A percentile compares a stretch with the other conserved stretches of the same genome.
These are phyloP conservation scores for Fomitopsis palustris DNA, from an alignment of 1,284 basidiomycete species.

Conservation along the genomic window DNA sequence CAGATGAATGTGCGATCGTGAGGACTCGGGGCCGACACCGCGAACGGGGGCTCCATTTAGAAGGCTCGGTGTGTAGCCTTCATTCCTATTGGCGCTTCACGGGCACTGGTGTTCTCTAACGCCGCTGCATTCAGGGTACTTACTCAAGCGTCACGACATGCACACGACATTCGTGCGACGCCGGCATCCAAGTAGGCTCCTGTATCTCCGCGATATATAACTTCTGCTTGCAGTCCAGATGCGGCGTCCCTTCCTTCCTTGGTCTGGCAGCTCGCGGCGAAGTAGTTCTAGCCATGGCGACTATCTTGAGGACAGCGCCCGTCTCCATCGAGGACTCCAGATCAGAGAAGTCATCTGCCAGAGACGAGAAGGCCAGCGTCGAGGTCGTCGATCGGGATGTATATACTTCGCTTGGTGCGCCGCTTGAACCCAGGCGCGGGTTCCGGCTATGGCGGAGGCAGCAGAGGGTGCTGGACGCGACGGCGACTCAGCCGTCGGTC, in stretches of 20 bases:
- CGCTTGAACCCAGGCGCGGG: constrained; percentile 14
- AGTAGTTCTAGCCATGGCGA: not conserved
- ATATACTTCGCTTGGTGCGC: constrained; percentile 20
- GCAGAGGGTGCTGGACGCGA: constrained; percentile 25
- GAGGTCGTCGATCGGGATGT: constrained; percentile 10
- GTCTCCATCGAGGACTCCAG: not conserved
- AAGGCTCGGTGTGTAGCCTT: not conserved
- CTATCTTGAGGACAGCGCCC: not conserved
- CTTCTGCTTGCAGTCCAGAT: not conserved
- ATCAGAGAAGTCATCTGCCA: not conserved
- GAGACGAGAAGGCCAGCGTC: not conserved
- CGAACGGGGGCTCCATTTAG: no score
- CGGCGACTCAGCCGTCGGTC: constrained; percentile 32
- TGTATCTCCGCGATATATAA: not conserved
- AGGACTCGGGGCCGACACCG: no score
- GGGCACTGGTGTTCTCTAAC: not conserved
- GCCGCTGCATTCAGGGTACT: not conserved
- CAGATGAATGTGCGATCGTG: not conserved
- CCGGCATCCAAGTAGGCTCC: not conserved
- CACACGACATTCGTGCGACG: not conserved
- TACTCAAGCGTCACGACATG: no score
- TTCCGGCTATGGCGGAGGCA: constrained; percentile 21
- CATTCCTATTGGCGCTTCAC: not conserved
- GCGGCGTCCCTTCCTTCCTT: not conserved
- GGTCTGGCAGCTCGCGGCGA: not conserved